These are phyloP conservation scores for Neodidymelliopsis sp. DNA, from an alignment of 2,329 filamentous ascomycete species.

Conservation along the genomic window DNA sequence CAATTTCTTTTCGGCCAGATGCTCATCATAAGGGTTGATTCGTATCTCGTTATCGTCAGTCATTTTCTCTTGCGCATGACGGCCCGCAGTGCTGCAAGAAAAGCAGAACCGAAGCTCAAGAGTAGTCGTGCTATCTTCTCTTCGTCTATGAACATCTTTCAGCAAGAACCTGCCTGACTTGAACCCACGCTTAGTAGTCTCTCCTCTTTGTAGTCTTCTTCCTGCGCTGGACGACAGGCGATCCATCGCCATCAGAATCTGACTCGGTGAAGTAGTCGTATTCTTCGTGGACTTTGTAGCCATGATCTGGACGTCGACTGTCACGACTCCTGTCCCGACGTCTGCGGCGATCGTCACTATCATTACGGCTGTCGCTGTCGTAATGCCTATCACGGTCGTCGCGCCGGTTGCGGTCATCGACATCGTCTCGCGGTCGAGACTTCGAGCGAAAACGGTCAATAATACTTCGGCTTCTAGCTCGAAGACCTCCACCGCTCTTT, in stretches of 20 bases:
- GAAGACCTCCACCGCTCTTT: slow-evolving; percentile 24
- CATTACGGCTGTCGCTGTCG: slow-evolving; percentile 9
- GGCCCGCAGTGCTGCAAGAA: neutral
- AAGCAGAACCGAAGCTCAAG: neutral
- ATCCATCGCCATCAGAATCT: slow-evolving; percentile 11
- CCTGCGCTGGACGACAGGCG: slow-evolving; percentile 12
- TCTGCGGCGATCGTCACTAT: slow-evolving; percentile 15
- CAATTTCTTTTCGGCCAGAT: too few species aligned
- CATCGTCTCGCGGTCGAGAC: slow-evolving; percentile 23
- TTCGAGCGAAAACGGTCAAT: slow-evolving; percentile 36
- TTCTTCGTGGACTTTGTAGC: slow-evolving; percentile 16
- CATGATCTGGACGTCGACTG: slow-evolving; percentile 14
- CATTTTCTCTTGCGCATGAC: neutral
- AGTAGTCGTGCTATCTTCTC: neutral
- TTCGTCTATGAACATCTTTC: neutral
- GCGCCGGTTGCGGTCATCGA: slow-evolving; percentile 20
- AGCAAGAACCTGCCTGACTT: neutral
- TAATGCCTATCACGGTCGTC: slow-evolving; percentile 19
- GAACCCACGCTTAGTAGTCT: slow-evolving; percentile 3
- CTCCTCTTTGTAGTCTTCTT: slow-evolving; percentile 15
- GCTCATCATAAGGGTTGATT: too few species aligned
- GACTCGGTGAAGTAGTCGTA: slow-evolving; percentile 16
- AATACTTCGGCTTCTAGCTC: slow-evolving; percentile 37
- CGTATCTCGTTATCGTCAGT: slow-evolving; percentile 1
- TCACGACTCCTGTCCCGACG: slow-evolving; percentile 14